These are phyloP conservation scores for Heteromeles arbutifolia DNA, from an alignment of 306 rosid genomes.

Conservation along the genomic window DNA sequence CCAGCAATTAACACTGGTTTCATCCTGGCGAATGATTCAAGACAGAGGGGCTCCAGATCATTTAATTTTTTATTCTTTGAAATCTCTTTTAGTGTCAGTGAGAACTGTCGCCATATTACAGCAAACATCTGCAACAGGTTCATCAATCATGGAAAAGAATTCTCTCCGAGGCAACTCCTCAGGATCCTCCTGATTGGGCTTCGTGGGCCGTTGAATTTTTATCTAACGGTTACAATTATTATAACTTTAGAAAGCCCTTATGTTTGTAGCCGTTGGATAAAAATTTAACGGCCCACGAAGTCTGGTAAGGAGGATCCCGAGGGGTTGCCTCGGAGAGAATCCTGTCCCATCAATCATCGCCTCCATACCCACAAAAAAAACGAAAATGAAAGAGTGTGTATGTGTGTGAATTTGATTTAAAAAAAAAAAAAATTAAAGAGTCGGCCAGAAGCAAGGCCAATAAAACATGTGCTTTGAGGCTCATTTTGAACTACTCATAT, in stretches of 20 bases:
- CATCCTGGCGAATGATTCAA: slow-evolving; percentile 5
- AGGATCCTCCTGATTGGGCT: no score
- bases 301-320: no score
- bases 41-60: slow-evolving; percentile 28
- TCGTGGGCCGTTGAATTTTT: no score
- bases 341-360: neutral
- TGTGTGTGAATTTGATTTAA: neutral
- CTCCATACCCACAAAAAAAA: neutral
- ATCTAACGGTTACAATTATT: no score
- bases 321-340: no score
- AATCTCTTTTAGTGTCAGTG: neutral
- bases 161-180: no score
- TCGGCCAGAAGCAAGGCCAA: no score
- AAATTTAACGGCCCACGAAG: no score
- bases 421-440: neutral
- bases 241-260: no score
- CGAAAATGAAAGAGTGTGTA: neutral
- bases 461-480: no score
- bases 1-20: neutral
- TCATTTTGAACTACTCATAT: no score
- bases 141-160: neutral
- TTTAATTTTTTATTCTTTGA: neutral
- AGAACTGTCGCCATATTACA: neutral
- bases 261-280: no score
- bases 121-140: neutral